These are phyloP conservation scores for Tolypocladium ophioglossoides DNA, from an alignment of 2,329 filamentous ascomycete genomes.

Conservation along the genomic window DNA sequence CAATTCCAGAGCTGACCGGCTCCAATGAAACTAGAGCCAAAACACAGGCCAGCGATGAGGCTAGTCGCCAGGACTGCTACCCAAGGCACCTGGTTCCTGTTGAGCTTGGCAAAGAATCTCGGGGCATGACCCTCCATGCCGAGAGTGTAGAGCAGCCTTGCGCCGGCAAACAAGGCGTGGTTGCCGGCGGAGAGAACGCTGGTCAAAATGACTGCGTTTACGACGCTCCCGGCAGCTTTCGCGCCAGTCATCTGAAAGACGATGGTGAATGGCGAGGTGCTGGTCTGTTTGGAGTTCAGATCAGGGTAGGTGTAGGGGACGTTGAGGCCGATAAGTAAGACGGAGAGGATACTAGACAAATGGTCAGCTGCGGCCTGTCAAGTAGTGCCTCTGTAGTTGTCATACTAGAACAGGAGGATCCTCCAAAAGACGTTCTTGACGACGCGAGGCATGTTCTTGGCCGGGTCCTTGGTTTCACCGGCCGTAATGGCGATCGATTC, in stretches of 20 bases:
- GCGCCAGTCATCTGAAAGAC: constrained; percentile 49
- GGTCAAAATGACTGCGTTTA: constrained; percentile 46
- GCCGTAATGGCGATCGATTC: constrained; percentile 57
- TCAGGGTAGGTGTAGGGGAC: constrained; percentile 40
- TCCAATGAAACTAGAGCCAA: constrained; percentile 54
- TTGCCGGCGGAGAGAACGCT: constrained; percentile 27
- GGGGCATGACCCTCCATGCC: constrained; percentile 41
- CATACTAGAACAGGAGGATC: constrained; percentile 40
- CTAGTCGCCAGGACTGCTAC: constrained; percentile 37
- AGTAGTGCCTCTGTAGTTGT: neutral
- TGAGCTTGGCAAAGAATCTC: constrained; percentile 32
- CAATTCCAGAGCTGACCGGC: constrained; percentile 56
- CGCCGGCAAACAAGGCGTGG: constrained; percentile 24
- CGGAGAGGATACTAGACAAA: constrained; percentile 21
- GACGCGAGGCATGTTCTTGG: constrained; percentile 48
- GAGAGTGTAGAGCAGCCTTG: constrained; percentile 24
- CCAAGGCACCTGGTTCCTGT: constrained; percentile 25
- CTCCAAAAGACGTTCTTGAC: constrained; percentile 58
- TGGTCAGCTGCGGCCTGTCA: neutral
- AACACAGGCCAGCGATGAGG: constrained; percentile 48
- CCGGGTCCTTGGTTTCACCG: constrained; percentile 53
- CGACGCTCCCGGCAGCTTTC: constrained; percentile 36
- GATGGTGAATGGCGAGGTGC: constrained; percentile 37
- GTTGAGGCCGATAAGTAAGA: constrained; percentile 42
- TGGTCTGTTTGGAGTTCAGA: constrained; percentile 19